A percentile compares a stretch with the other conserved stretches of the same genome.
Evolutionary conservation across 1,284 basidiomycete species (phyloP).

Genomic region (Heterobasidion occidentale): DNA sequence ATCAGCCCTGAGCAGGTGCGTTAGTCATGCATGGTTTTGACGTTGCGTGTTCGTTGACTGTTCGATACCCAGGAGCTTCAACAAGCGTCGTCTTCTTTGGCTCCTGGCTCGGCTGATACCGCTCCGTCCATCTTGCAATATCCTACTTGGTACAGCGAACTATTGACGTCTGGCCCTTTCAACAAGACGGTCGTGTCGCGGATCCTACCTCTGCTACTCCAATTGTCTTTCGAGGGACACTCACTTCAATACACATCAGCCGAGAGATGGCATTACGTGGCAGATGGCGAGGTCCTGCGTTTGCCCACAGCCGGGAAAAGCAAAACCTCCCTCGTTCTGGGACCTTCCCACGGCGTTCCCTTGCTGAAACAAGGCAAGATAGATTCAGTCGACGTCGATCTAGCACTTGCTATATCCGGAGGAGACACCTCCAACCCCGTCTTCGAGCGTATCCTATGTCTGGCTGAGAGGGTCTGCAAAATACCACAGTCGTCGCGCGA

Average conservation of each 20-base stretch:
- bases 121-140: conserved; percentile 9
- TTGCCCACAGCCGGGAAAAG: conserved; percentile 29
- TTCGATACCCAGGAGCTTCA: neutral
- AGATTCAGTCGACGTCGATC: too few relatives aligned
- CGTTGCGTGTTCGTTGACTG: neutral
- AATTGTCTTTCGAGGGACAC: conserved; percentile 63
- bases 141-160: conserved; percentile 75
- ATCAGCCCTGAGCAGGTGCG: conserved; percentile 11
- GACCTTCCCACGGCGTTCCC: too few relatives aligned
- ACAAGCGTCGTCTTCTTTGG: neutral
- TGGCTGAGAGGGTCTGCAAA: too few relatives aligned
- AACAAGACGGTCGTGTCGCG: conserved; percentile 52
- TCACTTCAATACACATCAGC: conserved; percentile 58
- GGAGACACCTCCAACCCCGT: too few relatives aligned
- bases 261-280: conserved; percentile 61
- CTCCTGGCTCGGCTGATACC: neutral
- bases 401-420: too few relatives aligned
- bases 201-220: conserved; percentile 74
- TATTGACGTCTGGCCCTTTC: conserved; percentile 36
- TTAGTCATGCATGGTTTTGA: conserved; percentile 9
- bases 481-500: conserved; percentile 8
- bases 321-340: conserved; percentile 34
- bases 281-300: conserved; percentile 26
- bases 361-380: too few relatives aligned
- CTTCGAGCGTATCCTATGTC: too few relatives aligned